A percentile compares a stretch with the other conserved stretches of the same genome.
phyloP scores from a whole-genome alignment of 2,329 filamentous ascomycete species.

The Fusarium bulbicola region DNA sequence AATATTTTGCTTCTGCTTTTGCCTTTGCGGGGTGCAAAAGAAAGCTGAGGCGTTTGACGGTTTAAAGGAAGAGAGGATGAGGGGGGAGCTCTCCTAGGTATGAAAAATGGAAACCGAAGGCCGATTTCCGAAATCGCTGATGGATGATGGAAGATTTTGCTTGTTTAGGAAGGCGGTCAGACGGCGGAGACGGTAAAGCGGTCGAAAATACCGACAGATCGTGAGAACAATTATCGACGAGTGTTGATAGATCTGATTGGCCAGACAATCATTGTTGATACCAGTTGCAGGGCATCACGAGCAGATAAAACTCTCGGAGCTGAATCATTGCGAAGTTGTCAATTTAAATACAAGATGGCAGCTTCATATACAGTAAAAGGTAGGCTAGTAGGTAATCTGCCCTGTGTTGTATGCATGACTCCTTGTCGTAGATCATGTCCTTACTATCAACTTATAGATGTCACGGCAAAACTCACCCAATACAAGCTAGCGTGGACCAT shows the following conservation, averaged over 20 bases:
- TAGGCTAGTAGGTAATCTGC: neutral
- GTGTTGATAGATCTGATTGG: conserved; percentile 7
- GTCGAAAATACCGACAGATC: conserved; percentile 16
- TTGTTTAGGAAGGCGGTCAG: conserved; percentile 28
- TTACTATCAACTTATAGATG: neutral
- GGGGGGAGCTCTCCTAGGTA: conserved; percentile 24
- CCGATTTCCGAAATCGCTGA: conserved; percentile 26
- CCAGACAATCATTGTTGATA: conserved; percentile 1
- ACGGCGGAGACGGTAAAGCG: conserved; percentile 16
- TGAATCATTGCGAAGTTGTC: neutral
- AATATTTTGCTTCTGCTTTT: neutral
- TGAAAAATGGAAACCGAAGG: conserved; percentile 26
- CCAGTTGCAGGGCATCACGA: neutral
- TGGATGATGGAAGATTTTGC: conserved; percentile 10
- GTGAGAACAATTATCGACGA: neutral
- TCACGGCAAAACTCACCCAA: neutral
- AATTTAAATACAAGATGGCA: neutral
- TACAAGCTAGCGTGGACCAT: neutral
- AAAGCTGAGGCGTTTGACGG: conserved; percentile 17
- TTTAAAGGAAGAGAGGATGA: conserved; percentile 23
- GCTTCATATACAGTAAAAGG: neutral
- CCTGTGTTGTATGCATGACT: neutral
- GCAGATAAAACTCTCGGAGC: neutral
- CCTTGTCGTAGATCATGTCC: neutral
- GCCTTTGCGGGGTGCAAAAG: conserved; percentile 6